These are phyloP conservation scores for Pythium guiyangense DNA, from an alignment of 352 stramenopile species.

Conservation along the genomic window DNA sequence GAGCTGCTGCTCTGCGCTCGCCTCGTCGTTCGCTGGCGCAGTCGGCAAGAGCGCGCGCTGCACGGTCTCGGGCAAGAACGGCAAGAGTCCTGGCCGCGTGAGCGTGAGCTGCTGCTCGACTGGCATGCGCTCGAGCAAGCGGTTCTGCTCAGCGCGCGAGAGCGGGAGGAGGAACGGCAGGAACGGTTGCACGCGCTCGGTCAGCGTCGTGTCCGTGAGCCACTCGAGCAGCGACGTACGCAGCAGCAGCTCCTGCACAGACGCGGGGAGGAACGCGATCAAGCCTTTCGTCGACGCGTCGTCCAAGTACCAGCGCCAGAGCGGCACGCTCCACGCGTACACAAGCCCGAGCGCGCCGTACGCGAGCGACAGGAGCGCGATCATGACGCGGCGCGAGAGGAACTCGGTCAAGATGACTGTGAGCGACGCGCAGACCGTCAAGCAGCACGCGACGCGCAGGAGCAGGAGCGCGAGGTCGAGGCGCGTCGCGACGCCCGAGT, in stretches of 20 bases:
- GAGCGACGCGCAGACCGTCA: slow-evolving; percentile 58
- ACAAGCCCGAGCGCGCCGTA: slow-evolving; percentile 61
- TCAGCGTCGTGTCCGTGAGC: slow-evolving; percentile 73
- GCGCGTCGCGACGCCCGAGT: slow-evolving; percentile 43
- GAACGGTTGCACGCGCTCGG: slow-evolving; percentile 64
- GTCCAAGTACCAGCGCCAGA: slow-evolving; percentile 77
- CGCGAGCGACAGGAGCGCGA: slow-evolving; percentile 56
- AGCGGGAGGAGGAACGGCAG: slow-evolving; percentile 77
- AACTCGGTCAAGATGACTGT: slow-evolving; percentile 78
- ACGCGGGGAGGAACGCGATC: slow-evolving; percentile 53
- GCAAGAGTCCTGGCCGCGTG: slow-evolving; percentile 61
- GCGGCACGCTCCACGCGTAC: slow-evolving; percentile 75
- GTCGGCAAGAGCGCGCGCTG: slow-evolving; percentile 54
- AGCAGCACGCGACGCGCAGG: slow-evolving; percentile 58
- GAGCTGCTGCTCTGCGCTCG: slow-evolving; percentile 1
- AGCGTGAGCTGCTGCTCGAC: slow-evolving; percentile 65
- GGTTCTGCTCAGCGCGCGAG: slow-evolving; percentile 57
- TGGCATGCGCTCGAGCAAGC: slow-evolving; percentile 64
- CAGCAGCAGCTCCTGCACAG: slow-evolving; percentile 56
- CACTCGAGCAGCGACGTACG: slow-evolving; percentile 76
- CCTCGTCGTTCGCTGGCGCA: slow-evolving; percentile 11
- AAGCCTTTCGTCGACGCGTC: slow-evolving; percentile 51
- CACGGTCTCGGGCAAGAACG: slow-evolving; percentile 50
- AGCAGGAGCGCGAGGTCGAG: slow-evolving; percentile 52
- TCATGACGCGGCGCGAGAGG: slow-evolving; percentile 63